Evolutionary conservation across 768 basidiomycete genomes (phyloP), one percentile per base, ranked within the genome.

Genomic region (Tylopilus sp.): DNA sequence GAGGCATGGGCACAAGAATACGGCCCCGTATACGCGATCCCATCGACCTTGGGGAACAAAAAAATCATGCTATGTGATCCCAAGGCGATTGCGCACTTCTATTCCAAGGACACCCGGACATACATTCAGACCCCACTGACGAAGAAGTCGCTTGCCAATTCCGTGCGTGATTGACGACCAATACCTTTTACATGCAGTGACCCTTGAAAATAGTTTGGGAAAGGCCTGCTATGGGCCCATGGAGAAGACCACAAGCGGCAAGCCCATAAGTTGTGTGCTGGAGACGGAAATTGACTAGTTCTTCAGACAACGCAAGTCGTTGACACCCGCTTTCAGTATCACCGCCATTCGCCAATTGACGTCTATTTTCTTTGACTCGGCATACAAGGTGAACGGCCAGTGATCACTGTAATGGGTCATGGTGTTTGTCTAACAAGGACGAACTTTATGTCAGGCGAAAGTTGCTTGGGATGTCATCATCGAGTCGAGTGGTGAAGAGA

Each of bases 171-270:
- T 25, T 13, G 13, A 33, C 9, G 31, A 11, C 38, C n/a, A 8
- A 33, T 5, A 15, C 3, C 11, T 3, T 33, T 4, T 33, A 33
- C 8, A 21, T 40, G 41, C 22, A 17, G 20, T 51, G 23, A 57
- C 44, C 13, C 18, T 7, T 20, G 25, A 0, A 17, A 10, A 6
- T 0, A 61, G 52, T 15, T 43, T 6, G 72, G 74, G 1, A 64
- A 57, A 13, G 71, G 71, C 3, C 40, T 75, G 2, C 6, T 62
- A 5, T 57, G 52, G 62, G 40, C 62, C 1, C 65, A 75, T 30
- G 72, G 74, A 8, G 78, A 79, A n/a, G 68, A 67, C 53, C 79
- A 81, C 46, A 69, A 62, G 40, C 69, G 78, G 78, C 76, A 44
- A 11, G 20, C 45, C 15, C 20, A 26, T 23, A 20, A 17, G 18